Percentiles rank a stretch among this genome's conserved stretches.
These are phyloP conservation scores for Castanea mollissima DNA, from an alignment of 306 rosid species.

Conservation along the genomic window DNA sequence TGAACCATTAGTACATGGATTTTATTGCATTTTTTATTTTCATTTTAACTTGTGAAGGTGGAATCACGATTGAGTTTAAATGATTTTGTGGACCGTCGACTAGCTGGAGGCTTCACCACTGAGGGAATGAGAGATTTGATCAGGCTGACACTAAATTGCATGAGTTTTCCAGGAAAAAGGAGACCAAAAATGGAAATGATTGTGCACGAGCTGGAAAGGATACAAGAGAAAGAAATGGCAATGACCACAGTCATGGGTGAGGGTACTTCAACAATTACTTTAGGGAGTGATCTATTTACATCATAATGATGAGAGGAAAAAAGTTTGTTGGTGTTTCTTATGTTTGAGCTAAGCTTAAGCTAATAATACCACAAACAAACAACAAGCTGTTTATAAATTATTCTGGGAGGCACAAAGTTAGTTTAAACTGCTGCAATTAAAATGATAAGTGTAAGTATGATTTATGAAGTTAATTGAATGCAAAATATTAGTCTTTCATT, in stretches of 20 bases:
- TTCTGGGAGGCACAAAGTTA: slow-evolving; percentile 3
- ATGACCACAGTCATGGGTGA: slow-evolving; percentile 50
- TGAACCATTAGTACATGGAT: too few relatives aligned
- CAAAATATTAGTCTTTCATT: not conserved
- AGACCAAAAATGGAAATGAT: slow-evolving; percentile 42
- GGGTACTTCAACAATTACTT: slow-evolving; percentile 37
- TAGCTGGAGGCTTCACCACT: slow-evolving; percentile 36
- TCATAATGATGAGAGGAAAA: slow-evolving; percentile 5
- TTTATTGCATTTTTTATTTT: too few relatives aligned
- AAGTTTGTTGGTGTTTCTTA: slow-evolving; percentile 16
- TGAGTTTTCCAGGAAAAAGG: slow-evolving; percentile 41
- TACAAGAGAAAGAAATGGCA: slow-evolving; percentile 48
- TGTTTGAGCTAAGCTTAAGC: slow-evolving; percentile 25
- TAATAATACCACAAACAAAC: slow-evolving; percentile 14
- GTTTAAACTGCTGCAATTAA: slow-evolving; percentile 5
- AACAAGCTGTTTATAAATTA: not conserved
- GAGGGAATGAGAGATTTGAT: slow-evolving; percentile 51
- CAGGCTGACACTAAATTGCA: slow-evolving; percentile 41
- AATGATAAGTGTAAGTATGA: not conserved
- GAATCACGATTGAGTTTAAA: slow-evolving; percentile 40
- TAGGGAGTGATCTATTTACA: slow-evolving; percentile 40
- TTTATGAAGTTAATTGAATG: not conserved
- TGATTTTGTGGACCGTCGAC: slow-evolving; percentile 35
- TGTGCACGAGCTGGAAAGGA: slow-evolving; percentile 36
- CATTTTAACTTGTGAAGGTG: slow-evolving; percentile 26